Conservation (phyloP, 1,284 basidiomycete genomes). For the Naganishia sp. region DNA sequence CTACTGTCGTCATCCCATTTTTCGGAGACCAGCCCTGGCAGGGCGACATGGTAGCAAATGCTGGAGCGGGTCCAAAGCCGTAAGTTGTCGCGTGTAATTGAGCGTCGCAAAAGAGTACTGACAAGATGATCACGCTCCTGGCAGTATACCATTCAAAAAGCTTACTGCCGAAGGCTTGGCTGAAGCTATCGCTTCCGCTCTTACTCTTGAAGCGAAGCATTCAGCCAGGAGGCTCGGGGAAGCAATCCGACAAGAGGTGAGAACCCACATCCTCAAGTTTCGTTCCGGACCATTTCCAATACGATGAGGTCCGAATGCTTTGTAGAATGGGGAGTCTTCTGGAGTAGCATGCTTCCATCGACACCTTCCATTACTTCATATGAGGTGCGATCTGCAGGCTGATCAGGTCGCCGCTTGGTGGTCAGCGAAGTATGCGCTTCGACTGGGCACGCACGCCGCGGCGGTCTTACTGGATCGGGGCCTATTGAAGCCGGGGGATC, state of each 20-base stretch:
- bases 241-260: slow-evolving; percentile 60
- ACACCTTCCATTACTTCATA: slow-evolving; percentile 65
- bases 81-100: slow-evolving; percentile 43
- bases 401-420: slow-evolving; percentile 62
- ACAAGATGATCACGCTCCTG: not conserved
- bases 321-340: slow-evolving; percentile 59
- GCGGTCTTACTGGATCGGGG: slow-evolving; percentile 59
- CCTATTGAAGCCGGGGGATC: slow-evolving; percentile 55
- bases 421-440: slow-evolving; percentile 60
- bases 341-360: slow-evolving; percentile 64
- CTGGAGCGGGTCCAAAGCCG: slow-evolving; percentile 65
- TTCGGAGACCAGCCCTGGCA: slow-evolving; percentile 66
- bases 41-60: slow-evolving; percentile 63
- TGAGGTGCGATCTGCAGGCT: slow-evolving; percentile 65
- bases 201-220: slow-evolving; percentile 56
- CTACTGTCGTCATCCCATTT: slow-evolving; percentile 68
- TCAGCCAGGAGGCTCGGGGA: slow-evolving; percentile 61
- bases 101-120: too few relatives aligned
- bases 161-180: slow-evolving; percentile 60
- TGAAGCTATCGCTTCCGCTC: slow-evolving; percentile 60
- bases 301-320: too few relatives aligned
- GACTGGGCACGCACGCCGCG: slow-evolving; percentile 61
- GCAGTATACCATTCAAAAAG: slow-evolving; percentile 57
- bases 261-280: not conserved
- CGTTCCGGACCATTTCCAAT: too few relatives aligned